Evolutionary conservation across 23 red algal species (phyloP).

Genomic region (Pyropia haitanensis): DNA sequence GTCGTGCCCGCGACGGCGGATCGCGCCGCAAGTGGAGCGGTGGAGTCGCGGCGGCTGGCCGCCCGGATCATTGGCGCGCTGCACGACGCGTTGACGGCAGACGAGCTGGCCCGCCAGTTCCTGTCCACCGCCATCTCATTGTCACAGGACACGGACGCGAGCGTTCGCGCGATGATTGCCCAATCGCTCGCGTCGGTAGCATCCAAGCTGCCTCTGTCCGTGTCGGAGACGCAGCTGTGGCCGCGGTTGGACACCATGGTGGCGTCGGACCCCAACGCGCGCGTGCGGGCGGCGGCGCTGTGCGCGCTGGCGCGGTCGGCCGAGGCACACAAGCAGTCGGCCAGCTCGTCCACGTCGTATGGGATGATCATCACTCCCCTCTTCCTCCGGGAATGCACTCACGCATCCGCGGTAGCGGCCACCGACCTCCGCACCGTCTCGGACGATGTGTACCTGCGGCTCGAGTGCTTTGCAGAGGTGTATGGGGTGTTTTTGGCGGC

Average conservation of each 20-base stretch:
- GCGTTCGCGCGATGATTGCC: conserved; percentile 68
- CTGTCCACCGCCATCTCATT: conserved; percentile 51
- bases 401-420: conserved; percentile 41
- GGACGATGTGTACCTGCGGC: conserved; percentile 70
- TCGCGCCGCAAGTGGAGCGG: conserved; percentile 48
- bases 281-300: conserved; percentile 56
- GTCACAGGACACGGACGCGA: conserved; percentile 57
- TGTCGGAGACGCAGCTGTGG: conserved; percentile 61
- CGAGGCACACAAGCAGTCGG: conserved; percentile 46
- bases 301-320: conserved; percentile 46
- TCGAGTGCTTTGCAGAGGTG: conserved; percentile 81
- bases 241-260: conserved; percentile 50
- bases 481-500: conserved; percentile 68
- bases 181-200: conserved; percentile 51
- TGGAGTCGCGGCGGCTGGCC: conserved; percentile 57
- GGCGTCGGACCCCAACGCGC: conserved; percentile 31
- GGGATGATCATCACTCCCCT: conserved; percentile 42
- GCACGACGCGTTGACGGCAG: conserved; percentile 47
- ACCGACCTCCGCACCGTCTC: conserved; percentile 69
- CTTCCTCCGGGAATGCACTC: conserved; percentile 61
- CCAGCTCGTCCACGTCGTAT: conserved; percentile 25
- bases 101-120: conserved; percentile 58
- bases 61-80: conserved; percentile 67
- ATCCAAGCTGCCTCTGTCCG: conserved; percentile 47
- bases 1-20: conserved; percentile 62